Evolutionary conservation across 225 moss, liverwort and hornwort species (phyloP), one percentile per base, ranked within the genome.

Genomic region (Bryum argenteum): DNA sequence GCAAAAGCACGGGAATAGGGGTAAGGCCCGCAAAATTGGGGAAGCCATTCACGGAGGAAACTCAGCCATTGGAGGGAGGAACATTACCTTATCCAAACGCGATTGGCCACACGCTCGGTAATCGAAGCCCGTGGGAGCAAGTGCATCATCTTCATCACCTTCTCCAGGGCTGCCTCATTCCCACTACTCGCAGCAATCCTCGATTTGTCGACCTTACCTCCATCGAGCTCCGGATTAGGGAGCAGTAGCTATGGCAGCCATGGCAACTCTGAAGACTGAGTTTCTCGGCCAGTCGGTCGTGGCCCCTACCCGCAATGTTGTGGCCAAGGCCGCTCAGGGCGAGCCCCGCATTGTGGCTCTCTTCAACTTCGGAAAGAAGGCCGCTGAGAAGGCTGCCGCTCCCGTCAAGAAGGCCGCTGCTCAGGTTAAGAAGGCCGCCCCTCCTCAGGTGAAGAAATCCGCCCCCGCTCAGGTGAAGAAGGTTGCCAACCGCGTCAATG

Each of bases 231-330:
- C 14, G 6, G 45, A 12, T 47, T 47, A 15, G 45, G 45, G 15
- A 47, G 45, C 45, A 47, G 2, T 0, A 47, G 72, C 77, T 8
- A 75, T 83, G 84, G 88, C 87, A 56, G 70, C 84, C 44, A 85
- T 91, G 81, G 90, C 79, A 54, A 78, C 87, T 5, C 76, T 70
- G n/a, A 85, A 88, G 91, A 82, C 89, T 47, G 89, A 88, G 80
- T 78, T 95, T 59, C 71, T 95, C 10, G 95, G 89, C 15, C 81
- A 84, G 63, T 71, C 76, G 1, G 3, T 90, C 0, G 70, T 69
- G 44, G 22, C 74, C 14, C 17, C 77, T 21, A 64, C 62, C 23
- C 17, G 61, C 56, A 41, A 66, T 0, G 19, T 72, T 1, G 24
- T 78, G 0, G 70, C 4, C 5, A 7, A 68, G 3, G 55, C 42